Base-by-base conservation (phyloP, 2,329 filamentous ascomycete species). In the Trichophyton benhamiae region DNA sequence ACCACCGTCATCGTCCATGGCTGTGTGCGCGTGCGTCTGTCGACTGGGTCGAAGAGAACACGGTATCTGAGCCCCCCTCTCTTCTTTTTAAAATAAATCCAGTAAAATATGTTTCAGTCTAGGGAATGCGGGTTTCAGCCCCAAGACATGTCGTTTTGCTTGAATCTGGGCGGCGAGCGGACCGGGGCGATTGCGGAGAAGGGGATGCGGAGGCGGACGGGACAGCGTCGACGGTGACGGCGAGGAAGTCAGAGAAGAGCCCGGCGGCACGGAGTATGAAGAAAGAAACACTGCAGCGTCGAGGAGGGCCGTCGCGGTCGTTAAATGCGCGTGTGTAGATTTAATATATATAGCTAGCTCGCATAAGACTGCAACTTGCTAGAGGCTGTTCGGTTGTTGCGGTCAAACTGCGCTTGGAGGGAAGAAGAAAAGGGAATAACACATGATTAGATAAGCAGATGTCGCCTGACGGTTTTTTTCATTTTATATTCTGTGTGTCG, bases 1-100 rank as follows among this genome's bases (percentile, higher is more conserved):
- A n/a, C 57, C 57, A 58, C 58, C 58, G n/a, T 64, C 62, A 55
- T 62, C 57, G 17, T 64, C 62, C 62, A 64, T 64, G 42, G 52
- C 6, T 46, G 57, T 15, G 41, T 59, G 27, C 17, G 25, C 48
- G n/a, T 33, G 4, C 20, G 22, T 13, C 33, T 38, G 9, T 38
- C 9, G 41, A 17, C 17, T 3, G 25, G 46, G 9, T 6, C 41
- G 44, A 17, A 17, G n/a, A n/a, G 20, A 30, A 27, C 20, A 20
- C 41, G 20, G 13, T 42, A 58, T 33, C 17, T 20, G 2, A 25
- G 55, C 33, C 20, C 27, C 20, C 4, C 20, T 42, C 33, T 38
- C 33, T 38, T 38, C 8, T 38, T 13, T 38, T 38, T 38, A 38
- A 38, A 13, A 38, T 38, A 38, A 38, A 38, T 20, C 1, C 20